Evolutionary conservation across 108 stramenopile species (phyloP).

Genomic region (Cyclostephanos invisitatus): DNA sequence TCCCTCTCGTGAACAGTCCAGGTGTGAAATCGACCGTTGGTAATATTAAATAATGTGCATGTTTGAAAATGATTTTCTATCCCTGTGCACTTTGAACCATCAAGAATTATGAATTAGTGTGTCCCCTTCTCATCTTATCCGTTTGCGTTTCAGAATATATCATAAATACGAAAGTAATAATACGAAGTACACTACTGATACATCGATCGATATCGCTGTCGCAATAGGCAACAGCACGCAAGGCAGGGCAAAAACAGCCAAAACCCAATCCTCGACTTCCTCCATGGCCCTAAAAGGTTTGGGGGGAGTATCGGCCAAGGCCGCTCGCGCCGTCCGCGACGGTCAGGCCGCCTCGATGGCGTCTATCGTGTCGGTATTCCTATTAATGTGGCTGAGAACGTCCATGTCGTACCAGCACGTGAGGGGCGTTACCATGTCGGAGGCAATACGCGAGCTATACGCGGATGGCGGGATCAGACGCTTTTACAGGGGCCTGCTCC

Average conservation of each 20-base stretch:
- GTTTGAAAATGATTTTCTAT: no score
- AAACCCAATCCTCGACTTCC: not conserved
- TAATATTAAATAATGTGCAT: no score
- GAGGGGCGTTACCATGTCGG: slow-evolving; percentile 70
- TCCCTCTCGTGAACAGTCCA: no score
- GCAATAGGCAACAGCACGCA: not conserved
- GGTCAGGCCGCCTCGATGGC: slow-evolving; percentile 62
- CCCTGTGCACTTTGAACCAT: no score
- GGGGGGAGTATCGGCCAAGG: slow-evolving; percentile 36
- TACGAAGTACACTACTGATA: no score
- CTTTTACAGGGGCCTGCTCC: slow-evolving; percentile 81
- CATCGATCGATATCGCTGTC: no score
- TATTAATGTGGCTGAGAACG: slow-evolving; percentile 94
- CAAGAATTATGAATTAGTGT: no score
- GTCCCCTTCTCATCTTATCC: no score
- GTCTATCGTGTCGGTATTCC: slow-evolving; percentile 64
- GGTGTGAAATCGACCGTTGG: no score
- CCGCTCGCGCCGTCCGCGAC: slow-evolving; percentile 52
- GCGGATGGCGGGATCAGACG: slow-evolving; percentile 77
- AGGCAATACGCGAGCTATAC: slow-evolving; percentile 70
- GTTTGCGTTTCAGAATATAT: no score
- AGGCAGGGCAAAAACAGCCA: not conserved
- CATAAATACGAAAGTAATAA: no score
- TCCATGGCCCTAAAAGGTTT: slow-evolving; percentile 42
- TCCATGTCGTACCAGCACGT: slow-evolving; percentile 88